These are phyloP conservation scores for Arachis monticola DNA, from an alignment of 331 rosid genomes.

Conservation along the genomic window DNA sequence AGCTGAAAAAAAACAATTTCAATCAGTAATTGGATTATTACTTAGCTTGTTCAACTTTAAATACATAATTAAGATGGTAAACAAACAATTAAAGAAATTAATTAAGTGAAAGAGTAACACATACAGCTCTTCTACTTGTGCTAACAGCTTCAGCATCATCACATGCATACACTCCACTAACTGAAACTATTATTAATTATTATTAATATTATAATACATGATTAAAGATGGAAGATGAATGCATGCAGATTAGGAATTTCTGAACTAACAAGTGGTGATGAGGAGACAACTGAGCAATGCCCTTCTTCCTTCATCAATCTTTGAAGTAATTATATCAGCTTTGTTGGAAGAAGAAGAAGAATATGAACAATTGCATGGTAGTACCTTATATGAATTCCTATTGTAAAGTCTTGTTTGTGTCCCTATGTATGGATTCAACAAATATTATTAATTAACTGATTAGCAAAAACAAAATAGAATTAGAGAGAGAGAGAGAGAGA, in stretches of 20 bases:
- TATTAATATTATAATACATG: no score
- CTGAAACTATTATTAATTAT: constrained; percentile 45
- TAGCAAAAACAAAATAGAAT: background rate
- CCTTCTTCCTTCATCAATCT: constrained; percentile 73
- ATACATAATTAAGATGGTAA: background rate
- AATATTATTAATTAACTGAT: constrained; percentile 9
- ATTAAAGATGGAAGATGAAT: no score
- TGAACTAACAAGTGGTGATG: constrained; percentile 67
- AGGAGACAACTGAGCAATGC: constrained; percentile 64
- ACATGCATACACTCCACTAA: constrained; percentile 65
- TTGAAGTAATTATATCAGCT: constrained; percentile 36
- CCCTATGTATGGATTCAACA: constrained; percentile 50
- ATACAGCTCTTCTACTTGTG: constrained; percentile 97
- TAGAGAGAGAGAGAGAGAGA: constrained; percentile 24
- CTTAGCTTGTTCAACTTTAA: background rate
- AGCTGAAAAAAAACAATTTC: constrained; percentile 60
- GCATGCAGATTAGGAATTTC: background rate
- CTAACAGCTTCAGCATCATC: constrained; percentile 88
- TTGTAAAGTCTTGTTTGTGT: constrained; percentile 51
- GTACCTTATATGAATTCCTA: constrained; percentile 43
- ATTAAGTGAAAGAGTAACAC: constrained; percentile 33
- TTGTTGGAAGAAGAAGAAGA: constrained; percentile 51
- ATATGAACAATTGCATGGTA: constrained; percentile 54
- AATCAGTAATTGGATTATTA: constrained; percentile 22
- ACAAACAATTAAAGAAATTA: background rate